Percentiles rank a stretch among this genome's conserved stretches.
Conservation (phyloP, 108 stramenopile genomes). For the Cyclotella cryptica region DNA sequence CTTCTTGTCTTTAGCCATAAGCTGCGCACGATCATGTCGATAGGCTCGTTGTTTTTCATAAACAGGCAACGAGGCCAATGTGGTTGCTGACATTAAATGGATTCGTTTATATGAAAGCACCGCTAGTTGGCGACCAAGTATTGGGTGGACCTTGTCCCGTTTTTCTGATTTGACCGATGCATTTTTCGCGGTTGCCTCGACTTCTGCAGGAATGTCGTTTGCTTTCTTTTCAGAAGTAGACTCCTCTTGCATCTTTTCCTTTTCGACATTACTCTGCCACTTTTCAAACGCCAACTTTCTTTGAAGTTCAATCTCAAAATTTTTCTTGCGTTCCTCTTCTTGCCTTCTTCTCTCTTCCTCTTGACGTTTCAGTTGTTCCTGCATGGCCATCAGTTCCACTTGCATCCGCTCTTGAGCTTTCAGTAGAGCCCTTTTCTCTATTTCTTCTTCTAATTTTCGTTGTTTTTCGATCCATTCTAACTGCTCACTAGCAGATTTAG, state of each 20-base stretch:
- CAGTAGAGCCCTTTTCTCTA: constrained; percentile 24
- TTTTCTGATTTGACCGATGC: not conserved
- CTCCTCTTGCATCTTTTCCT: constrained; percentile 10
- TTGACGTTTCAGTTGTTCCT: constrained; percentile 33
- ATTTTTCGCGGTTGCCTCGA: not conserved
- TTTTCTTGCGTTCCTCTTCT: constrained; percentile 7
- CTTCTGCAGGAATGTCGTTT: not conserved
- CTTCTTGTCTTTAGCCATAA: constrained; percentile 75
- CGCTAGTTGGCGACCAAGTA: constrained; percentile 65
- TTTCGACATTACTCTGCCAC: constrained; percentile 35
- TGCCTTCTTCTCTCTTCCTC: constrained; percentile 28
- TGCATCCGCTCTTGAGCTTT: constrained; percentile 31
- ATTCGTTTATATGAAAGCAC: constrained; percentile 74
- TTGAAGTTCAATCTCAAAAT: constrained; percentile 16
- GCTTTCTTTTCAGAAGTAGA: not conserved
- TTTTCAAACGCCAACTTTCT: constrained; percentile 31
- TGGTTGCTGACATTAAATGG: constrained; percentile 57
- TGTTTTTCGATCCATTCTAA: constrained; percentile 20
- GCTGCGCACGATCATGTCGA: constrained; percentile 74
- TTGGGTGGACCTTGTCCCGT: constrained; percentile 56
- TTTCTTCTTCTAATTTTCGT: constrained; percentile 20
- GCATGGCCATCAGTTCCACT: constrained; percentile 26
- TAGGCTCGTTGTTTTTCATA: constrained; percentile 85
- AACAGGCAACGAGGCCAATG: constrained; percentile 62
- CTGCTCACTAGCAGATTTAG: not conserved